Evolutionary conservation across 768 basidiomycete genomes (phyloP), one percentile per base, ranked within the genome.

Genomic region (Boletus reticuloceps): DNA sequence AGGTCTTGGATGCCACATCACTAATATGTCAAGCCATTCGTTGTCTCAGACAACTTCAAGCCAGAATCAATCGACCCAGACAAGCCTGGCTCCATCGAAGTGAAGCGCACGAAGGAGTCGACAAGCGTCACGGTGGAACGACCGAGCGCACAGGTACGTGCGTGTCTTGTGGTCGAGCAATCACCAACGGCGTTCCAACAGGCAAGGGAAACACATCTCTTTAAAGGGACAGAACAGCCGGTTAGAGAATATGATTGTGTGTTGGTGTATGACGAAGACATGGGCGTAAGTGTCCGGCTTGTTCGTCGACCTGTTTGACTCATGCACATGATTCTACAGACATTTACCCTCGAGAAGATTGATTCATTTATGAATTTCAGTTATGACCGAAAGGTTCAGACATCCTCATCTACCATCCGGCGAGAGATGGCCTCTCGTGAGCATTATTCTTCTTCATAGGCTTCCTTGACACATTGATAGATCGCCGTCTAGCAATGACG

Each of bases 191-290:
- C 16, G 20, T 46, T n/a, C 27, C 10, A n/a, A 19, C 63, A 85
- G 84, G 65, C 73, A 4, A 78, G 77, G 17, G 83, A 87, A 54
- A 77, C 66, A 13, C 77, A 83, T 61, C 62, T 80, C 37, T 91
- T 84, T 63, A 73, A 70, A 38, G 89, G 89, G 4, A 62, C 64
- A 9, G 88, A 88, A 63, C 74, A 74, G 16, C 69, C 79, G 2
- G 79, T 85, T 8, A 87, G 83, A 65, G 87, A 90, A 44, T 77
- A 78, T 61, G 88, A 91, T 48, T 93, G 90, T 59, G 82, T 91
- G 8, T 75, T 93, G 39, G 86, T 92, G 43, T 92, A 85, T 62
- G 89, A 93, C 66, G 88, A 89, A 64, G 86, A 83, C 51, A 75
- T 80, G 46, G 82, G 82, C 59, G 89, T 88, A 65, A 67, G 82